Base-by-base conservation (phyloP, 208 protist genomes). In the Angomonas ambiguus region DNA sequence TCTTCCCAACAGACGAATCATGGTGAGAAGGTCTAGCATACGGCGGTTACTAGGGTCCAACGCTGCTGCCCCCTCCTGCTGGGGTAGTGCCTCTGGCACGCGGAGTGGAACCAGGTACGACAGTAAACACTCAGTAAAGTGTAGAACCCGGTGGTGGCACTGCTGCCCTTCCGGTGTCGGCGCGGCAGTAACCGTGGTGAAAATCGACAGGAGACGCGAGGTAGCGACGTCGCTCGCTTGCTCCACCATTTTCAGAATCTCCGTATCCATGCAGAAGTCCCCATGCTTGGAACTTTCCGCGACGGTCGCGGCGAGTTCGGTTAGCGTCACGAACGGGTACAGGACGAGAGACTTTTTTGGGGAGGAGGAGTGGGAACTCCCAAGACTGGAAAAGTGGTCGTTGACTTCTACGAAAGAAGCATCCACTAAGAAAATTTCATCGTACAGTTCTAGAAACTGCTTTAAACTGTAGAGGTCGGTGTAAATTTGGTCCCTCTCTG, bases 381-480 rank as follows among this genome's bases (percentile, higher is more conserved):
- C 25, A 94, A n/a, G 10, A 38, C 65, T 32, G 92, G n/a, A 61
- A 67, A 92, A 95, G 8, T 71, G 35, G 60, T 92, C 83, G 25
- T 81, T 83, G 24, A 78, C 88, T 60, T 95, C 89, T 10, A 95
- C 71, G 72, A 93, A 95, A 6, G 89, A 95, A 32, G 83, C 71
- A 72, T 95, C 89, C 18, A 95, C 68, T 24, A 95, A 55, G 67
- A 82, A 92, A n/a, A 93, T 69, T 4, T 34, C 60, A 30, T 68
- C 58, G 63, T 77, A 87, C 2, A 71, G 67, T 13, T 34, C n/a
- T 16, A 83, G 34, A 1, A 77, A 60, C 13, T 72, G 69, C 6
- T n/a, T n/a, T 6, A 95, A 65, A 30, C 70, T 49, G 31, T 25
- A 62, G 25, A 76, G 51, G 71, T 83, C 78, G 31, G 82, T 85